phyloP scores from a whole-genome alignment of 2,329 filamentous ascomycete genomes.

The Dissoconium aciculare region DNA sequence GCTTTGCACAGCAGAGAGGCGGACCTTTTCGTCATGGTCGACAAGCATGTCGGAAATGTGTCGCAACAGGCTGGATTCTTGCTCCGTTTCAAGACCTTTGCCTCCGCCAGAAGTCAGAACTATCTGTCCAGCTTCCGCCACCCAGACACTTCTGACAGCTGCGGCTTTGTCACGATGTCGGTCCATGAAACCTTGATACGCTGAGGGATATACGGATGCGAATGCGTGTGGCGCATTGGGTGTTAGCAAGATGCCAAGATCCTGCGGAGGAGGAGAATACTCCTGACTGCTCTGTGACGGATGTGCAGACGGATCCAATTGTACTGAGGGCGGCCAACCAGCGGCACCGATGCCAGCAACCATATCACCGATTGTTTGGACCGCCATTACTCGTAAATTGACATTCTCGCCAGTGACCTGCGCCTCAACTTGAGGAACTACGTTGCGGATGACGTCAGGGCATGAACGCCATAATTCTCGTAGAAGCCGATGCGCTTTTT shows the following conservation, averaged over 20 bases:
- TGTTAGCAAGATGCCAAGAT: constrained; percentile 53
- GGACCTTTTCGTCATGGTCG: constrained; percentile 82
- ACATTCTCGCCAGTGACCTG: constrained; percentile 84
- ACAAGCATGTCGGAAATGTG: constrained; percentile 61
- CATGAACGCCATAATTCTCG: constrained; percentile 89
- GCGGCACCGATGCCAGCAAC: constrained; percentile 85
- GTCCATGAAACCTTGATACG: constrained; percentile 73
- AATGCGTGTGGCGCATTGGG: constrained; percentile 84
- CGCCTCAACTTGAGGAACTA: constrained; percentile 83
- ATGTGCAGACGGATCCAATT: constrained; percentile 68
- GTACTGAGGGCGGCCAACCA: constrained; percentile 58
- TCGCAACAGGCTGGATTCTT: constrained; percentile 61
- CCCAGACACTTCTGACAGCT: constrained; percentile 73
- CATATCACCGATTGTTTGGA: constrained; percentile 89
- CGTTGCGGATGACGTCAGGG: constrained; percentile 76
- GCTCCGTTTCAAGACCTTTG: constrained; percentile 70
- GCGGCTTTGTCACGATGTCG: constrained; percentile 76
- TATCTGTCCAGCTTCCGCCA: constrained; percentile 68
- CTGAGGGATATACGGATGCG: constrained; percentile 59
- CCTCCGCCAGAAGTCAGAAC: constrained; percentile 82
- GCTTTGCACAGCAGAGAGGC: constrained; percentile 73
- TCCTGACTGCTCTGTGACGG: constrained; percentile 48
- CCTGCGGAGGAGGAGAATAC: constrained; percentile 27
- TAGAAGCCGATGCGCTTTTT: constrained; percentile 77
- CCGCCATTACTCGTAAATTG: constrained; percentile 71